Evolutionary conservation across 2,329 filamentous ascomycete genomes (phyloP).

Genomic region (Colletotrichum sp.): DNA sequence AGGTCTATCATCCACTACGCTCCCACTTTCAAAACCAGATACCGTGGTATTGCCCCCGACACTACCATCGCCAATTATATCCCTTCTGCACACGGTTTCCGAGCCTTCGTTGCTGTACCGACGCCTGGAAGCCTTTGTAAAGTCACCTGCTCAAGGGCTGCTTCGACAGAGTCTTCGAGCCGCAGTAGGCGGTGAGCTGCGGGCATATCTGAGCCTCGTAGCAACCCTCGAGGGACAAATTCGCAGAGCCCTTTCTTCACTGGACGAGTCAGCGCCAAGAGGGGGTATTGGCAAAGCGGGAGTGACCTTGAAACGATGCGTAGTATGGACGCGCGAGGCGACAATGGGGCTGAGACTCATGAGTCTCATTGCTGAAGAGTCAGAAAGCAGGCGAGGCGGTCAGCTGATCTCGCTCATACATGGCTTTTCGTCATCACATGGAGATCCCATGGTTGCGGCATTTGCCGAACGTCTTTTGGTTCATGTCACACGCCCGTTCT

Average conservation of each 20-base stretch:
- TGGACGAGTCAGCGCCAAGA: slow-evolving; percentile 72
- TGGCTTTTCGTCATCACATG: slow-evolving; percentile 89
- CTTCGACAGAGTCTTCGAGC: slow-evolving; percentile 90
- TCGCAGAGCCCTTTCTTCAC: slow-evolving; percentile 74
- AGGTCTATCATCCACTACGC: slow-evolving; percentile 84
- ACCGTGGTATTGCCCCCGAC: slow-evolving; percentile 78
- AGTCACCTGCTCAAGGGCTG: slow-evolving; percentile 81
- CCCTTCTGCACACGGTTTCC: slow-evolving; percentile 85
- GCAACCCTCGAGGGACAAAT: slow-evolving; percentile 94
- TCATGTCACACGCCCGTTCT: slow-evolving; percentile 92
- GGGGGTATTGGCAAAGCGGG: slow-evolving; percentile 82
- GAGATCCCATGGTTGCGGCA: slow-evolving; percentile 90
- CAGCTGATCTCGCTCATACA: slow-evolving; percentile 95
- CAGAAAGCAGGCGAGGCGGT: slow-evolving; percentile 81
- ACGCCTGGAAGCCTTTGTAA: slow-evolving; percentile 79
- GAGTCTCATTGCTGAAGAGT: slow-evolving; percentile 93
- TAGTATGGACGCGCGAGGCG: slow-evolving; percentile 96
- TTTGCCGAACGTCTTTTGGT: slow-evolving; percentile 89
- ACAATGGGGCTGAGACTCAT: slow-evolving; percentile 94
- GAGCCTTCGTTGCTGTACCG: slow-evolving; percentile 94
- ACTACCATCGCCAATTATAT: slow-evolving; percentile 83
- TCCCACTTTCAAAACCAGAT: slow-evolving; percentile 74
- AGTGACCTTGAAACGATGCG: slow-evolving; percentile 92
- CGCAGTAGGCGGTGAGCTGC: slow-evolving; percentile 82
- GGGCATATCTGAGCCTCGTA: slow-evolving; percentile 88